A percentile compares a stretch with the other conserved stretches of the same genome.
Conservation (phyloP, 768 basidiomycete species). For the Lactarius hatsudake region DNA sequence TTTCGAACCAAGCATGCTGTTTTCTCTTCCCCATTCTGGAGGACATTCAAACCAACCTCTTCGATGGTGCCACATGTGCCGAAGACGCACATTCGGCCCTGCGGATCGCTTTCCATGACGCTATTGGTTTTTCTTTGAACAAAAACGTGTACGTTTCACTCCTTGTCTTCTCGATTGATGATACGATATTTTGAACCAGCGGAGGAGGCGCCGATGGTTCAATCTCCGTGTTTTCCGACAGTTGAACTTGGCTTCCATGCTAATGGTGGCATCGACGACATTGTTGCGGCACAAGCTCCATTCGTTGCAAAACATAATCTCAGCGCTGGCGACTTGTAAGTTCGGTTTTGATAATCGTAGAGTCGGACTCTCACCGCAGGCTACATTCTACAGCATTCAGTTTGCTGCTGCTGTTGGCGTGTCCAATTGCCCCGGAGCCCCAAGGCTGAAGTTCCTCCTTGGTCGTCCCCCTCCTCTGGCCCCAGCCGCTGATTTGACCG, state of each 20-base stretch:
- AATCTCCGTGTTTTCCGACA: conserved; percentile 25
- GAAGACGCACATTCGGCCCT: conserved; percentile 34
- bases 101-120: conserved; percentile 34
- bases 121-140: conserved; percentile 24
- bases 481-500: conserved; percentile 26
- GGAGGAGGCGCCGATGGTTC: conserved; percentile 33
- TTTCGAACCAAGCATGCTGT: neutral
- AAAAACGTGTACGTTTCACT: neutral
- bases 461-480: conserved; percentile 34
- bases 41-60: conserved; percentile 35
- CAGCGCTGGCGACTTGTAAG: conserved; percentile 47
- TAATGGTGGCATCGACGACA: conserved; percentile 24
- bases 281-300: conserved; percentile 32
- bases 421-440: conserved; percentile 37
- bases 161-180: neutral
- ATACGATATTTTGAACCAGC: neutral
- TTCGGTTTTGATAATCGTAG: conserved; percentile 7
- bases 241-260: conserved; percentile 26
- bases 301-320: conserved; percentile 45
- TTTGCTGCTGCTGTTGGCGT: conserved; percentile 37
- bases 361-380: neutral
- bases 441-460: conserved; percentile 35
- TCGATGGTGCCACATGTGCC: conserved; percentile 32
- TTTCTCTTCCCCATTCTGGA: conserved; percentile 20
- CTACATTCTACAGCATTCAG: conserved; percentile 32